These are phyloP conservation scores for Pyrenula aspistea DNA, from an alignment of 495 filamentous ascomycete genomes.

Conservation along the genomic window DNA sequence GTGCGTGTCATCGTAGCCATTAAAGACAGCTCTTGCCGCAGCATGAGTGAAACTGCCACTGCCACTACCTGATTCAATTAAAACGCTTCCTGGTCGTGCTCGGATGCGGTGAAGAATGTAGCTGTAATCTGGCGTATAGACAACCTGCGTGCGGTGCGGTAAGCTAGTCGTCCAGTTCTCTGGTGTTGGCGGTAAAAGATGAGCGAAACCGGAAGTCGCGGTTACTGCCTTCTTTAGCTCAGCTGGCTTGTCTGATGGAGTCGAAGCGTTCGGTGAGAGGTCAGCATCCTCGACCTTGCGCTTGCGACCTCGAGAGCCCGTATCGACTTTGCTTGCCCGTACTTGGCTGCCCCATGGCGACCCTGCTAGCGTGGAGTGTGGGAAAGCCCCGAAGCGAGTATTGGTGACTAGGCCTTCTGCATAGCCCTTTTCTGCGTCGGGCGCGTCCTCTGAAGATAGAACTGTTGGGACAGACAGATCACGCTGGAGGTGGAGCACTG, in stretches of 20 bases:
- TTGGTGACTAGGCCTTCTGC: slow-evolving; percentile 75
- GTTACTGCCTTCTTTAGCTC: slow-evolving; percentile 31
- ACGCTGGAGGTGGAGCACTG: slow-evolving; percentile 73
- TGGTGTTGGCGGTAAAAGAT: slow-evolving; percentile 81
- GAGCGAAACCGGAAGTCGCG: slow-evolving; percentile 74
- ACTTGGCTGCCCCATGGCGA: slow-evolving; percentile 88
- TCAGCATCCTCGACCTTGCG: slow-evolving; percentile 37
- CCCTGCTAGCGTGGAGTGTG: slow-evolving; percentile 71
- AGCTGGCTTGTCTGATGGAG: slow-evolving; percentile 11
- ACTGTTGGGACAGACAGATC: slow-evolving; percentile 68
- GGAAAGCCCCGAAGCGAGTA: slow-evolving; percentile 91
- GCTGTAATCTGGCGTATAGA: slow-evolving; percentile 95
- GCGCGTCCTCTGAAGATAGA: slow-evolving; percentile 34
- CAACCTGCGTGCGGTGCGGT: slow-evolving; percentile 91
- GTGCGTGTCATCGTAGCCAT: slow-evolving; percentile 48
- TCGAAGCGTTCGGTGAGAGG: slow-evolving; percentile 22
- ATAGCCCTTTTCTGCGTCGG: slow-evolving; percentile 55
- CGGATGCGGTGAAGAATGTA: slow-evolving; percentile 84
- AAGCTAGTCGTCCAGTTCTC: slow-evolving; percentile 86
- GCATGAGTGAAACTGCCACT: slow-evolving; percentile 95
- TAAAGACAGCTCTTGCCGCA: slow-evolving; percentile 75
- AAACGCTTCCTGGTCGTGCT: slow-evolving; percentile 60
- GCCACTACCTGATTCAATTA: slow-evolving; percentile 91
- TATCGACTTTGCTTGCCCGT: slow-evolving; percentile 78
- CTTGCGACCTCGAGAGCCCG: slow-evolving; percentile 64